phyloP scores from a whole-genome alignment of 306 rosid genomes.

The Vigna hirtella region DNA sequence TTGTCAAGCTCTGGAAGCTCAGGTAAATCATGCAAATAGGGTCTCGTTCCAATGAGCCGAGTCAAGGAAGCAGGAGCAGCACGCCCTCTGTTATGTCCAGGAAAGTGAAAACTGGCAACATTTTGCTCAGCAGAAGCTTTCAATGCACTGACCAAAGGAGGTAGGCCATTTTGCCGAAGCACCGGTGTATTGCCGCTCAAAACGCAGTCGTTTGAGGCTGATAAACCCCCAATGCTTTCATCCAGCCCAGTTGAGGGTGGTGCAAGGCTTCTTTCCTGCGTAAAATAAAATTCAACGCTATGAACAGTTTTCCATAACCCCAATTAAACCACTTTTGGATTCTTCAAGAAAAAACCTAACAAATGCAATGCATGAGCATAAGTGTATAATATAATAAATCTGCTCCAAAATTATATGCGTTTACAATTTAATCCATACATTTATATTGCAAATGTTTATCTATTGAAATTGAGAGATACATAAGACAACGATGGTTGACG shows the following conservation, averaged over 20 bases:
- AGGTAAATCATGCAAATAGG: constrained; percentile 77
- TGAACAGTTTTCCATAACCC: constrained; percentile 2
- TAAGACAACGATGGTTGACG: too few species aligned
- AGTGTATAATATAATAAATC: too few species aligned
- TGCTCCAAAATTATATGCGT: neutral
- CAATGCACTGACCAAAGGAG: constrained; percentile 79
- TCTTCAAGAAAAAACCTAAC: constrained; percentile 1
- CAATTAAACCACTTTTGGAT: neutral
- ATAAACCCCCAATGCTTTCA: constrained; percentile 33
- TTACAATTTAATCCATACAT: neutral
- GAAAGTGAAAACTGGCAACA: constrained; percentile 82
- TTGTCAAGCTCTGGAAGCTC: constrained; percentile 84
- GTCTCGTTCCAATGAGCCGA: constrained; percentile 67
- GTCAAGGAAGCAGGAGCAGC: constrained; percentile 79
- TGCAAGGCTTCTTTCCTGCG: constrained; percentile 51
- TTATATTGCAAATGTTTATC: neutral
- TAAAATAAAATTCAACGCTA: neutral
- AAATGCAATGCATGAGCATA: neutral
- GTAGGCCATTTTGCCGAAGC: constrained; percentile 41
- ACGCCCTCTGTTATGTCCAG: constrained; percentile 93
- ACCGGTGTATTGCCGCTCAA: constrained; percentile 17
- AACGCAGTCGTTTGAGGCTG: constrained; percentile 38
- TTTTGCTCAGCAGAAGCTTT: constrained; percentile 69
- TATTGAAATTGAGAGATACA: neutral
- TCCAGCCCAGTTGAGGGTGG: constrained; percentile 21